Evolutionary conservation across 108 stramenopile genomes (phyloP), one percentile per base, ranked within the genome.

Genomic region (Parietichytrium sp.): DNA sequence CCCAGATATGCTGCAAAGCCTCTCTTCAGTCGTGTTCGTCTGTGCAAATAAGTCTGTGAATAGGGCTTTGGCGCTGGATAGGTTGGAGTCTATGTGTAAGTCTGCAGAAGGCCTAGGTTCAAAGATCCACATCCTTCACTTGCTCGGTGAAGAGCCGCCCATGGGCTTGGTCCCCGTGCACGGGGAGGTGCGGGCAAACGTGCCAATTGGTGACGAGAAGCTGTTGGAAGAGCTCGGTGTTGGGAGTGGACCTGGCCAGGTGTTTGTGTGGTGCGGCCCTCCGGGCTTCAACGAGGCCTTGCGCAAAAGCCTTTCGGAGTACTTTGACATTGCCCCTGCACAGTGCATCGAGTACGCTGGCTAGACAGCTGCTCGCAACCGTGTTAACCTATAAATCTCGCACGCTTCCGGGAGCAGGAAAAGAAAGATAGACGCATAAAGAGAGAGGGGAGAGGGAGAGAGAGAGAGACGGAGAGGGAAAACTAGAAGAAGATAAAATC

Each of bases 21-120:
- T n/a, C n/a, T n/a, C n/a, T n/a, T n/a, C 3, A 0, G 33, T 72
- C 0, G 45, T 42, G 10, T 10, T 72, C 33, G 20, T 72, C 20
- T 72, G 61, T 20, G 61, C 61, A 13, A 72, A 72, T 38, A 72
- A 72, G 61, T 33, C 61, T 72, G n/a, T n/a, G n/a, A n/a, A n/a
- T n/a, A n/a, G n/a, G n/a, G n/a, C 61, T 45, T 25, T 6, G 38
- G 38, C 61, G 20, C 1, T 45, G 10, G 42, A 33, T 72, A 6
- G 61, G 61, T 20, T n/a, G n/a, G 0, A 42, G 45, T 38, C 38
- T 42, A 6, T 25, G 36, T 13, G 16, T n/a, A 16, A 7, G 3
- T 27, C 61, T 72, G 0, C n/a, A n/a, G n/a, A n/a, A n/a, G n/a
- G n/a, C n/a, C n/a, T n/a, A n/a, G n/a, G 61, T 20, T 15, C 15